Percentiles rank a stretch among this genome's conserved stretches.
Evolutionary conservation across 73 alveolate genomes (phyloP).

Genomic region (Uronychia binucleata): DNA sequence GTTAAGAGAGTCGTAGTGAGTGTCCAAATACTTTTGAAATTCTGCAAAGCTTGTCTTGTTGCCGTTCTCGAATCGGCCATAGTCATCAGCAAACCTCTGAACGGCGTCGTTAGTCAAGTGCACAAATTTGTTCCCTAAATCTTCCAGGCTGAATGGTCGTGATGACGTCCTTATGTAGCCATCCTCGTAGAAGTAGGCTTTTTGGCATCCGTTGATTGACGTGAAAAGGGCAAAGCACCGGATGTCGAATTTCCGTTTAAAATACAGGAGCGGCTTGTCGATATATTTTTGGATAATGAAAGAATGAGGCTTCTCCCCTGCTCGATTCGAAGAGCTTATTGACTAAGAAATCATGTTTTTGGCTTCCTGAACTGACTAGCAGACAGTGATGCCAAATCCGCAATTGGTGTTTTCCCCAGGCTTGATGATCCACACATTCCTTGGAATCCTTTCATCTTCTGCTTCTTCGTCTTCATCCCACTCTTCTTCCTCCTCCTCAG

Average conservation of each 20-base stretch:
- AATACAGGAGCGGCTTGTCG: conserved; percentile 71
- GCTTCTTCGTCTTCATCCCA: conserved; percentile 19
- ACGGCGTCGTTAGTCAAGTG: conserved; percentile 94
- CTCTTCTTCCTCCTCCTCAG: no score
- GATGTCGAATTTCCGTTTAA: conserved; percentile 78
- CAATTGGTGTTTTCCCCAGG: conserved; percentile 59
- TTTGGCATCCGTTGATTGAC: conserved; percentile 44
- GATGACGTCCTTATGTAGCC: conserved; percentile 78
- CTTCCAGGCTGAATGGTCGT: conserved; percentile 51
- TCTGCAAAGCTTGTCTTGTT: conserved; percentile 77
- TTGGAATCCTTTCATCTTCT: no score
- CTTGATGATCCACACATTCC: conserved; percentile 59
- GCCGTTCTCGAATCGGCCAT: conserved; percentile 82
- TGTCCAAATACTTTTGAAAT: conserved; percentile 72
- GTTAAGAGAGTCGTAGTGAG: conserved; percentile 2
- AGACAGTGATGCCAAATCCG: conserved; percentile 58
- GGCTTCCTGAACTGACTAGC: conserved; percentile 84
- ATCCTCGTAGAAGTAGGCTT: conserved; percentile 68
- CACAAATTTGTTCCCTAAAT: conserved; percentile 55
- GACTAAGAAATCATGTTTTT: conserved; percentile 72
- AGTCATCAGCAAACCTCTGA: conserved; percentile 77
- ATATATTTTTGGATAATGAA: conserved; percentile 72
- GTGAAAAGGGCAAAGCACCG: conserved; percentile 77
- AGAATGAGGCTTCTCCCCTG: conserved; percentile 22
- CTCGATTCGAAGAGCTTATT: not conserved